Conservation (phyloP, 495 filamentous ascomycete species). For the Alectoria sarmentosa region DNA sequence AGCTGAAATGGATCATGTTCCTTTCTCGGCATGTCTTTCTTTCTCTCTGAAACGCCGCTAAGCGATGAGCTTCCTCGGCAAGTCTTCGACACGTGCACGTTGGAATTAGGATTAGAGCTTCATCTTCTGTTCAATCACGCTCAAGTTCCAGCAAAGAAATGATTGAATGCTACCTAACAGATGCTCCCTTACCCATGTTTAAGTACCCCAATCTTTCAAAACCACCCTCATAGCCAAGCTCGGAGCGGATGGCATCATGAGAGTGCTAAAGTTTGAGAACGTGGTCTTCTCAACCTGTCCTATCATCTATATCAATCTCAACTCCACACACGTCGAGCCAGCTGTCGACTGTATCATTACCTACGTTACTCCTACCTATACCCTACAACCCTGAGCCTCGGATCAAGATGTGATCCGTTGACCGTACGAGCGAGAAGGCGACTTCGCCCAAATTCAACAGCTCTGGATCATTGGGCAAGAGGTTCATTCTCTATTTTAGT, state of each 20-base stretch:
- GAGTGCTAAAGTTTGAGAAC: background rate
- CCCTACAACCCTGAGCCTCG: background rate
- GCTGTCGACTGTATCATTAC: background rate
- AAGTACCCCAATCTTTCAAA: background rate
- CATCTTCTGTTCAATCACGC: background rate
- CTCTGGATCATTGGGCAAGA: too few species aligned
- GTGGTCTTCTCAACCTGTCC: background rate
- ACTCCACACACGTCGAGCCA: background rate
- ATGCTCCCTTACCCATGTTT: slow-evolving; percentile 3
- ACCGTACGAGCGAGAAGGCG: too few species aligned
- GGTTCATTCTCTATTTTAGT: background rate
- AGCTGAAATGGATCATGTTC: background rate
- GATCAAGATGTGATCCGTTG: too few species aligned
- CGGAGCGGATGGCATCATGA: background rate
- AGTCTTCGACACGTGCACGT: background rate
- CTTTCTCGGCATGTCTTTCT: background rate
- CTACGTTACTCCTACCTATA: background rate
- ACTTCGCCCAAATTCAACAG: too few species aligned
- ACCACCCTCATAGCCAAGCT: background rate
- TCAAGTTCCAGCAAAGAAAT: background rate
- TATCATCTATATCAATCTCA: background rate
- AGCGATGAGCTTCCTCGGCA: background rate
- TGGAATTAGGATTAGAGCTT: background rate
- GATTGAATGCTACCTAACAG: background rate
- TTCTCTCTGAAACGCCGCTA: background rate